phyloP scores from a whole-genome alignment of 2,329 filamentous ascomycete species.

The Elsinoe batatas region DNA sequence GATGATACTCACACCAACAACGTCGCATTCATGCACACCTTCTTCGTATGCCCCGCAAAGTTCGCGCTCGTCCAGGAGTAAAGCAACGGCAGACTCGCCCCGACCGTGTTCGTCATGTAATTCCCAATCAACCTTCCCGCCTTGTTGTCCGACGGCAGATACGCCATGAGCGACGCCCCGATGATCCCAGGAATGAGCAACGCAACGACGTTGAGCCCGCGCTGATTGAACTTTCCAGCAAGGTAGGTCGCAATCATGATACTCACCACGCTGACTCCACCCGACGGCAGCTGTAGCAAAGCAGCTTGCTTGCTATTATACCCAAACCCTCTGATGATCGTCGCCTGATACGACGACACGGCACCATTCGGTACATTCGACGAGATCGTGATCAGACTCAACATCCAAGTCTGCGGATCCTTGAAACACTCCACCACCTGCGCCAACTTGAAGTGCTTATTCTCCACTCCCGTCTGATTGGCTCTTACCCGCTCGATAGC shows the following conservation, averaged over 20 bases:
- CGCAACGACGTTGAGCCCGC: slow-evolving; percentile 22
- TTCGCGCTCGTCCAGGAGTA: slow-evolving; percentile 36
- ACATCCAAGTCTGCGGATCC: slow-evolving; percentile 37
- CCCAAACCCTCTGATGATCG: slow-evolving; percentile 25
- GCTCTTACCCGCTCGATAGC: slow-evolving; percentile 34
- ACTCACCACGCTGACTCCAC: slow-evolving; percentile 41
- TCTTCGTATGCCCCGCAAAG: slow-evolving; percentile 62
- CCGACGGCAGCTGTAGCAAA: slow-evolving; percentile 45
- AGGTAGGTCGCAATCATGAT: slow-evolving; percentile 23
- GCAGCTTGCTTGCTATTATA: slow-evolving; percentile 23
- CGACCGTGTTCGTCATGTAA: slow-evolving; percentile 32
- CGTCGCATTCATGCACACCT: slow-evolving; percentile 59
- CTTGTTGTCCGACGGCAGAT: slow-evolving; percentile 30
- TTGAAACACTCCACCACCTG: slow-evolving; percentile 38
- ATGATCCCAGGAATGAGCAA: slow-evolving; percentile 22
- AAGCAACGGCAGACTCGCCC: slow-evolving; percentile 29
- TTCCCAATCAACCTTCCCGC: slow-evolving; percentile 34
- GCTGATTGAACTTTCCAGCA: slow-evolving; percentile 23
- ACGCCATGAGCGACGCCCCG: slow-evolving; percentile 25
- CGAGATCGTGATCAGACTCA: slow-evolving; percentile 29
- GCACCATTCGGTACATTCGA: slow-evolving; percentile 33
- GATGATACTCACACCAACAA: slow-evolving; percentile 20
- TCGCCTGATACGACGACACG: slow-evolving; percentile 29
- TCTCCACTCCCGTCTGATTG: slow-evolving; percentile 43
- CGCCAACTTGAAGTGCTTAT: slow-evolving; percentile 39